Conservation (phyloP, 257 asterid genomes). For the Paulownia fortunei region DNA sequence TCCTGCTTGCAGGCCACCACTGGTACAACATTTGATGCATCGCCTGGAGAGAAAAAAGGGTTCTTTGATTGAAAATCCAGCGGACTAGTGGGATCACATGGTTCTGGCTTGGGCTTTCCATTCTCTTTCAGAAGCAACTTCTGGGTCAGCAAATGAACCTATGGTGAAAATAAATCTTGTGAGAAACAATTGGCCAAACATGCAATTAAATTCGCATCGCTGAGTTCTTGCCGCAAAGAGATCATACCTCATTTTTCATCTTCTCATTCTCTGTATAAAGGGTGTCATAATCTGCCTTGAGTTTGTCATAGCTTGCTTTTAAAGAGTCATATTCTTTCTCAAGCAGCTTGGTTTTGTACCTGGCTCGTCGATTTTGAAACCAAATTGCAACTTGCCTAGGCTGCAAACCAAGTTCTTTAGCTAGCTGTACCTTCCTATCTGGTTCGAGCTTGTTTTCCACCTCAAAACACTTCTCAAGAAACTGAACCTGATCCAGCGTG, state of each 20-base stretch:
- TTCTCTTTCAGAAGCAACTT: conserved; percentile 41
- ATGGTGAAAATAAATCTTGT: background rate
- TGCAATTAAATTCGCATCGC: too few species aligned
- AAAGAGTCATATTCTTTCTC: conserved; percentile 68
- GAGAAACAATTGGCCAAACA: conserved; percentile 38
- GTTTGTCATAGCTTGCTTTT: conserved; percentile 68
- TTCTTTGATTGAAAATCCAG: conserved; percentile 28
- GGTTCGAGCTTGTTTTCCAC: conserved; percentile 90
- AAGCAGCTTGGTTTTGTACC: conserved; percentile 73
- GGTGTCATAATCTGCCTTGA: conserved; percentile 61
- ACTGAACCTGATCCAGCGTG: conserved; percentile 62
- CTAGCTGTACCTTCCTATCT: conserved; percentile 71
- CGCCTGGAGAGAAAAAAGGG: conserved; percentile 38
- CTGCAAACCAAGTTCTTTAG: conserved; percentile 72
- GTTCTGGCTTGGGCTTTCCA: conserved; percentile 41
- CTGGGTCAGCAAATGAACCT: conserved; percentile 62
- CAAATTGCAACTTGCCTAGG: conserved; percentile 93
- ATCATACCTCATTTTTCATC: conserved; percentile 64
- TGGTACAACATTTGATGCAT: conserved; percentile 30
- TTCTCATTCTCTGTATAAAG: conserved; percentile 59
- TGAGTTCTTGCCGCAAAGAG: background rate
- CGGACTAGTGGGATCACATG: conserved; percentile 27
- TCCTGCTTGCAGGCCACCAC: conserved; percentile 50
- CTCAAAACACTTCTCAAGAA: conserved; percentile 83
- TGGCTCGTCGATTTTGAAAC: conserved; percentile 90